These are phyloP conservation scores for Debaryomyces sp. DNA, from an alignment of 1,139 yeast genomes.

Conservation along the genomic window DNA sequence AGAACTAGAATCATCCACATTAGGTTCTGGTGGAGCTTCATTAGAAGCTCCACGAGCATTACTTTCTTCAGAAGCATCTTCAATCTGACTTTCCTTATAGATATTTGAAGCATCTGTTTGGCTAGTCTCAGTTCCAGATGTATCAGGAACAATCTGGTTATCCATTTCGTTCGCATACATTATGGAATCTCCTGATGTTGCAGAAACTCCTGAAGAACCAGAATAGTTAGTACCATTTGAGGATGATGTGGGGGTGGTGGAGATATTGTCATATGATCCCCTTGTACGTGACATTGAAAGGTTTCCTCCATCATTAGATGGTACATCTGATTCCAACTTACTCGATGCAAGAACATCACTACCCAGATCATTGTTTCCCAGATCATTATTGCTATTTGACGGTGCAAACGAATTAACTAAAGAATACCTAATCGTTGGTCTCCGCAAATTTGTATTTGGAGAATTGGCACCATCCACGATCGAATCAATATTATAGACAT, in stretches of 20 bases:
- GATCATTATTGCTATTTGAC: background rate
- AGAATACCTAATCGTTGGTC: conserved; percentile 26
- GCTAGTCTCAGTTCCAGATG: conserved; percentile 10
- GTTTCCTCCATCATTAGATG: background rate
- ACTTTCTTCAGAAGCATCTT: background rate
- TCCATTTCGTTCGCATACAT: conserved; percentile 9
- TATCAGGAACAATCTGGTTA: conserved; percentile 11
- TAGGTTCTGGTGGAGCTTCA: background rate
- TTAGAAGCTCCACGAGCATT: background rate
- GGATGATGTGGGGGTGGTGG: conserved; percentile 11
- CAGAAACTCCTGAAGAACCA: conserved; percentile 7
- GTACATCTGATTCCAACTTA: background rate
- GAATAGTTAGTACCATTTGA: conserved; percentile 10
- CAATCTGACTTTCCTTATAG: background rate
- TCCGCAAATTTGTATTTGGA: conserved; percentile 7
- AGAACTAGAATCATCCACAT: background rate
- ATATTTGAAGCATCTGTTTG: background rate
- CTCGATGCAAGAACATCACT: background rate
- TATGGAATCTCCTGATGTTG: conserved; percentile 10
- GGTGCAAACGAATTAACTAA: conserved; percentile 30
- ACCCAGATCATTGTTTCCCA: conserved; percentile 1
- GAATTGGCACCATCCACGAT: conserved; percentile 16
- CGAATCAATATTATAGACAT: conserved; percentile 26
- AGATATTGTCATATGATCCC: conserved; percentile 10
- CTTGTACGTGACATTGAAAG: background rate